These are phyloP conservation scores for Saksenaea oblongispora DNA, from an alignment of 371 early-diverging fungal species.

Conservation along the genomic window DNA sequence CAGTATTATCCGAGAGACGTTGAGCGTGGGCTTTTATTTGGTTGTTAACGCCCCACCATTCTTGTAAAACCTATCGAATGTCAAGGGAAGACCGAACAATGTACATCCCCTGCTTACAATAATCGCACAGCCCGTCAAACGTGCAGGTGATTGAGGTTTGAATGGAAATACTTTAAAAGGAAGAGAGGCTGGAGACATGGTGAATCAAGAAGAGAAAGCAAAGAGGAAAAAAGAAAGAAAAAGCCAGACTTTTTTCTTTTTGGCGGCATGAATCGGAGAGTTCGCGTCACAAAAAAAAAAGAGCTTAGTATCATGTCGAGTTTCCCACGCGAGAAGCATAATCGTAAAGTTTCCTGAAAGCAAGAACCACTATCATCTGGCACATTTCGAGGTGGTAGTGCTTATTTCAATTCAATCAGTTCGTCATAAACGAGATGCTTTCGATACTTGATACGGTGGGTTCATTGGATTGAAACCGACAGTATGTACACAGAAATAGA, in stretches of 20 bases:
- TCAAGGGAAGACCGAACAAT: not conserved
- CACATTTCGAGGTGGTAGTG: too few relatives aligned
- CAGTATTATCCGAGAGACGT: slow-evolving; percentile 48
- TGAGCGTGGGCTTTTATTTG: slow-evolving; percentile 54
- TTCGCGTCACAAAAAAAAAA: too few relatives aligned
- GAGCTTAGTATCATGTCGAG: too few relatives aligned
- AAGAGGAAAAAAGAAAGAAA: not conserved
- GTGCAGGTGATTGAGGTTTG: slow-evolving; percentile 21
- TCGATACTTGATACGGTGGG: too few relatives aligned
- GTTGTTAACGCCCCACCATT: slow-evolving; percentile 56
- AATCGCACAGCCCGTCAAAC: slow-evolving; percentile 28
- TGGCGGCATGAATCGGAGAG: too few relatives aligned
- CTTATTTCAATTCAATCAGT: too few relatives aligned
- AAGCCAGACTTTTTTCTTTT: not conserved
- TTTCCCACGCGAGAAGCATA: too few relatives aligned
- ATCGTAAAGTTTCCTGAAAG: too few relatives aligned
- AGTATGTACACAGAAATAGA: too few relatives aligned
- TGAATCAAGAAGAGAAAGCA: not conserved
- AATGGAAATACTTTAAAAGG: slow-evolving; percentile 32
- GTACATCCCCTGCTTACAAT: slow-evolving; percentile 23
- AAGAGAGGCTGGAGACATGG: not conserved
- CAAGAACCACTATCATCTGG: too few relatives aligned
- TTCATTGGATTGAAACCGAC: too few relatives aligned
- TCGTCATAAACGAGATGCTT: too few relatives aligned
- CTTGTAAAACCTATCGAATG: slow-evolving; percentile 35